Evolutionary conservation across 495 filamentous ascomycete species (phyloP), one percentile per base, ranked within the genome.

Genomic region (Aspergillus olivimuriae): DNA sequence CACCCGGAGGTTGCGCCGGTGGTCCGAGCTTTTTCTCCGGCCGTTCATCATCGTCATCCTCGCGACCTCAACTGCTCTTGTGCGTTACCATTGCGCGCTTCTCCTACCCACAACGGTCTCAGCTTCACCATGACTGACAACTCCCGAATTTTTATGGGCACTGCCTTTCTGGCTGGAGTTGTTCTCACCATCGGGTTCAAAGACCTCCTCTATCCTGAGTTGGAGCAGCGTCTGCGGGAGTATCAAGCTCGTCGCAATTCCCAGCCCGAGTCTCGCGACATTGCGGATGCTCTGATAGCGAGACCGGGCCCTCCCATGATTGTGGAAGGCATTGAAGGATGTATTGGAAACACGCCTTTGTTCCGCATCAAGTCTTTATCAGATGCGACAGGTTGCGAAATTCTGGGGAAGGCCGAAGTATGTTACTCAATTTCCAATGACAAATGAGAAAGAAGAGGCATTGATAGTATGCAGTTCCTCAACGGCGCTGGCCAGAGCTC

Each of bases 401-500:
- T 99, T 60, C 71, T 97, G 8, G 94, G 80, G 43, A 99, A 99
- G 63, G 89, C 90, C 32, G 92, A 99, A 62, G 81, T 82, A 72
- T 36, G 43, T 42, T 32, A 3, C 6, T 31, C 34, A 18, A 4
- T 14, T n/a, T n/a, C n/a, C n/a, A n/a, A n/a, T n/a, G n/a, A n/a
- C n/a, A n/a, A n/a, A n/a, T n/a, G n/a, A n/a, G n/a, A n/a, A n/a
- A n/a, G n/a, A n/a, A n/a, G n/a, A n/a, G n/a, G n/a, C n/a, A n/a
- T n/a, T n/a, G n/a, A n/a, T n/a, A n/a, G n/a, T n/a, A n/a, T n/a
- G n/a, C n/a, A 81, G 81, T 95, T 91, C 52, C 73, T 99, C 34
- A 95, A 96, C 68, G 89, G 89, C 33, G 89, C 88, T n/a, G 94
- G 94, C 10, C 85, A 86, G 44, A 94, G 87, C 52, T 89, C 94